Evolutionary conservation across 2,329 filamentous ascomycete species (phyloP).

Genomic region (Aspergillus tanneri): DNA sequence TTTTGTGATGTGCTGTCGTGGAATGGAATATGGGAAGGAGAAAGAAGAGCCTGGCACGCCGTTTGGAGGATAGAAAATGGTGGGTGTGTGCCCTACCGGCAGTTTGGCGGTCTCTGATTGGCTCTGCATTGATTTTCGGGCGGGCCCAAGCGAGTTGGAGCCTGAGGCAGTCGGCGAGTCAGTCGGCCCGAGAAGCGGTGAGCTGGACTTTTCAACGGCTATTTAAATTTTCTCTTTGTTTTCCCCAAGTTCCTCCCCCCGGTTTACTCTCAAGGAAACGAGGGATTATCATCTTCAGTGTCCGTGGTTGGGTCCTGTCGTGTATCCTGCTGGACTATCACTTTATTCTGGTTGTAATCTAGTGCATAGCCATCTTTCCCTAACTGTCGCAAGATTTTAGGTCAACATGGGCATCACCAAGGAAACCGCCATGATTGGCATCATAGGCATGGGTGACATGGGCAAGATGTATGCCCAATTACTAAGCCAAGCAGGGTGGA

Average conservation of each 20-base stretch:
- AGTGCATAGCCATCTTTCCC: not conserved
- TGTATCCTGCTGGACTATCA: not conserved
- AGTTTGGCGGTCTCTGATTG: constrained; percentile 29
- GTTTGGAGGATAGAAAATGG: constrained; percentile 29
- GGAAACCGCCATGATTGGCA: constrained; percentile 76
- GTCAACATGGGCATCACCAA: constrained; percentile 42
- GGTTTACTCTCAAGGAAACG: not conserved
- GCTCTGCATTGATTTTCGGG: constrained; percentile 10
- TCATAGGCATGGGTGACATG: constrained; percentile 99
- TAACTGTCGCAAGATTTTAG: not conserved
- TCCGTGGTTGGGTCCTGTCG: not conserved
- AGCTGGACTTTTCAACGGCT: constrained; percentile 19
- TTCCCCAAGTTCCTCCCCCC: no score
- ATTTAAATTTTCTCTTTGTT: constrained; percentile 26
- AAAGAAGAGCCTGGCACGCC: constrained; percentile 23
- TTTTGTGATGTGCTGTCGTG: constrained; percentile 58
- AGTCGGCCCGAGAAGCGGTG: constrained; percentile 35
- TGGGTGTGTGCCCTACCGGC: constrained; percentile 42
- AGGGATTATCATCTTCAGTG: not conserved
- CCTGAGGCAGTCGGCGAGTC: constrained; percentile 19
- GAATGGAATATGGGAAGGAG: constrained; percentile 43
- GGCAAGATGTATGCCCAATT: constrained; percentile 95
- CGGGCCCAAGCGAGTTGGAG: constrained; percentile 30
- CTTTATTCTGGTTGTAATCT: not conserved
- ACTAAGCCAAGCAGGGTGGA: constrained; percentile 91